Evolutionary conservation across 306 rosid species (phyloP), one percentile per base, ranked within the genome.

Genomic region (Cercis canadensis): DNA sequence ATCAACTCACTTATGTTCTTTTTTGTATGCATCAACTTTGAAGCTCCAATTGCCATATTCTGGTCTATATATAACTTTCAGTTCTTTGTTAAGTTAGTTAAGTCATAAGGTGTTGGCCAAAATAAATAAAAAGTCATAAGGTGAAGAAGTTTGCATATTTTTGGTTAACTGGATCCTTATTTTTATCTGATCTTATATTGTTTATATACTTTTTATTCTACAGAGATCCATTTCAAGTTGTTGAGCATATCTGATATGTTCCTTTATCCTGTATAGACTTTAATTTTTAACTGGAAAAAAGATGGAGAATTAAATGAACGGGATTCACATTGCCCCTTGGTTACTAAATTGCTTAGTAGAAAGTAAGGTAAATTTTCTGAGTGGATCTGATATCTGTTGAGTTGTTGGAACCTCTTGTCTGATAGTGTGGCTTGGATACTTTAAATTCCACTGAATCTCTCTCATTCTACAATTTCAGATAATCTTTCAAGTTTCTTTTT

Each of bases 301-400:
- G n/a, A n/a, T n/a, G n/a, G n/a, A n/a, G n/a, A n/a, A n/a, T n/a
- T n/a, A n/a, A n/a, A 62, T 62, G 13, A 57, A 59, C 47, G 11
- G 21, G 36, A 7, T 53, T 3, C 39, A 19, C 44, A 56, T 56
- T 47, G 51, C 61, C 51, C 18, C 43, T 62, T 45, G 46, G 11
- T 54, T 64, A 11, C 47, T 37, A 4, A 59, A 45, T 78, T 57
- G 41, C 37, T 57, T 71, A 60, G 17, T 55, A n/a, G 43, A 46
- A 77, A 45, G 57, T 17, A 64, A 52, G 4, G 64, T 36, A 63
- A 46, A 70, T 63, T n/a, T 61, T 33, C 57, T n/a, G n/a, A 10
- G 12, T 18, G 55, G 59, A 62, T 33, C 24, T 58, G 56, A 65
- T 65, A 45, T 44, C 50, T 5, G n/a, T n/a, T n/a, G 49, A 47